Percentiles rank a stretch among this genome's conserved stretches.
These are phyloP conservation scores for Ogataea pini DNA, from an alignment of 805 yeast genomes.

Conservation along the genomic window DNA sequence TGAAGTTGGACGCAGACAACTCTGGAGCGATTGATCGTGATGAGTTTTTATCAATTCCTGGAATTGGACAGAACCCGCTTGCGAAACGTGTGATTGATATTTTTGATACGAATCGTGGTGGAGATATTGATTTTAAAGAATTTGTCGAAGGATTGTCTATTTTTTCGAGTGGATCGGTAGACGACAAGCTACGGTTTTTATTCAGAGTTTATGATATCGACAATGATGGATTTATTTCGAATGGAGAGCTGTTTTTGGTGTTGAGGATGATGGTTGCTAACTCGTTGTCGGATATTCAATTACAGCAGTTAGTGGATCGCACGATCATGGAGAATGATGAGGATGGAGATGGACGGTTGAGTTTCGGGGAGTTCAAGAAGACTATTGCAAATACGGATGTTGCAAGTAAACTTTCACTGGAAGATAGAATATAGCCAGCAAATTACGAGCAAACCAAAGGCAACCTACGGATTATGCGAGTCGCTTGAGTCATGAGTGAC, in stretches of 20 bases:
- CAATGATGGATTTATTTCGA: slow-evolving; percentile 90
- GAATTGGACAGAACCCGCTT: slow-evolving; percentile 85
- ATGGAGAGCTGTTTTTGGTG: slow-evolving; percentile 91
- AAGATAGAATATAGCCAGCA: slow-evolving; percentile 25
- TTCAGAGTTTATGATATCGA: slow-evolving; percentile 95
- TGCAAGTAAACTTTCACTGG: slow-evolving; percentile 33
- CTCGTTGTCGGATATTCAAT: slow-evolving; percentile 78
- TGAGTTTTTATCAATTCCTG: slow-evolving; percentile 91
- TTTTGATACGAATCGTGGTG: slow-evolving; percentile 90
- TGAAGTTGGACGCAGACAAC: slow-evolving; percentile 92
- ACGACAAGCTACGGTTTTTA: slow-evolving; percentile 84
- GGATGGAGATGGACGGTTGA: slow-evolving; percentile 84
- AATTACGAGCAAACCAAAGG: neutral
- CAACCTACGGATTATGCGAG: too few species aligned
- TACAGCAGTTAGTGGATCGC: slow-evolving; percentile 96
- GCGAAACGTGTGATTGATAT: slow-evolving; percentile 90
- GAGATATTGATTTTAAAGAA: slow-evolving; percentile 93
- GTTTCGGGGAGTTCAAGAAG: slow-evolving; percentile 81
- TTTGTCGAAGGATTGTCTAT: slow-evolving; percentile 71
- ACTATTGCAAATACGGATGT: slow-evolving; percentile 52
- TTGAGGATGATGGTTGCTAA: slow-evolving; percentile 96
- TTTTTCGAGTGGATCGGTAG: slow-evolving; percentile 78
- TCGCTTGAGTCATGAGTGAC: too few species aligned
- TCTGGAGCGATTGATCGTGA: slow-evolving; percentile 88
- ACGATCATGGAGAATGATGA: slow-evolving; percentile 90